Percentiles rank a stretch among this genome's conserved stretches.
phyloP scores from a whole-genome alignment of 371 early-diverging fungal genomes.

The Sporodiniella umbellata region DNA sequence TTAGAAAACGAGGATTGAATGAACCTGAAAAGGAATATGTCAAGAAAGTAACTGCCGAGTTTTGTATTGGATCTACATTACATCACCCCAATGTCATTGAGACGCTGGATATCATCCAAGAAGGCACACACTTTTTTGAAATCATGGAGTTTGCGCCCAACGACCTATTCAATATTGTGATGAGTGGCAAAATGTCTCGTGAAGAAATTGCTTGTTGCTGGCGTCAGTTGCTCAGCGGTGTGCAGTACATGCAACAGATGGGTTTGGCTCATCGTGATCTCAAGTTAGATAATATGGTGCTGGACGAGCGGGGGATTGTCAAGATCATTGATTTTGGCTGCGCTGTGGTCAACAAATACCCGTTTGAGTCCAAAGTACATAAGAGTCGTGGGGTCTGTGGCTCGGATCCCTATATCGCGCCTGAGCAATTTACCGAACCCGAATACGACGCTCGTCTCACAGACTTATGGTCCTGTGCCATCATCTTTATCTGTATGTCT shows the following conservation, averaged over 20 bases:
- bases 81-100: constrained; percentile 87
- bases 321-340: constrained; percentile 95
- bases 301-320: constrained; percentile 66
- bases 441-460: constrained; percentile 64
- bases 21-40: constrained; percentile 78
- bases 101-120: constrained; percentile 80
- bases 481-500: constrained; percentile 74
- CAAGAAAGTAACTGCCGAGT: constrained; percentile 82
- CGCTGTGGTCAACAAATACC: constrained; percentile 71
- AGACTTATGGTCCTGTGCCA: constrained; percentile 76
- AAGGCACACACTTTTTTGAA: constrained; percentile 57
- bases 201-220: constrained; percentile 75
- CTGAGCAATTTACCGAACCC: constrained; percentile 68
- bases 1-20: constrained; percentile 61
- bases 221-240: constrained; percentile 71
- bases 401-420: constrained; percentile 89
- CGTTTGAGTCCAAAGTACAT: constrained; percentile 57
- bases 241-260: constrained; percentile 67
- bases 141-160: constrained; percentile 84
- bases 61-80: constrained; percentile 78
- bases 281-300: constrained; percentile 83
- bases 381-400: constrained; percentile 75
- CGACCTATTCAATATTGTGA: constrained; percentile 74
- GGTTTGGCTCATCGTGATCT: constrained; percentile 88
- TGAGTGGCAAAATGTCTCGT: constrained; percentile 63